Base-by-base conservation (phyloP, 257 asterid genomes). In the Lycium ferocissimum region DNA sequence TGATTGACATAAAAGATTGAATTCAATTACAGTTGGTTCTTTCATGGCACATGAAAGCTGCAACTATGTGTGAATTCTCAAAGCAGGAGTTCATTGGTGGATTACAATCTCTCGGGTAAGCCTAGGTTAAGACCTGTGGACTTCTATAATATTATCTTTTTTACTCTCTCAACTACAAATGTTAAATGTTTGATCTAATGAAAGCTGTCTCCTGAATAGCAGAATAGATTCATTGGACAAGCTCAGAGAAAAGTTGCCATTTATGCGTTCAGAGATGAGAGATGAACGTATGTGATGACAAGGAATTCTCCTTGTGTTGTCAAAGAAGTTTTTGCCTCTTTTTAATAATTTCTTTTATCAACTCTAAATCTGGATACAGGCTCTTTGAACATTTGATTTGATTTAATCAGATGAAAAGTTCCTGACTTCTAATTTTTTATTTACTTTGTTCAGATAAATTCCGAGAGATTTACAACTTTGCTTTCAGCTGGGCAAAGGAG, bases 401-500 rank as follows among this genome's bases (percentile, higher is more conserved):
- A 37, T 51, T 76, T 53, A 76, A 38, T 82, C 65, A 63, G 67
- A 47, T 47, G 67, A 82, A 54, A 63, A 71, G 40, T 69, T 51
- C 40, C 14, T 69, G 57, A 53, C 12, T 53, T 22, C 15, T 33
- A 35, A 9, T 54, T 51, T 59, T 65, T 81, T 38, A 70, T 85
- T 79, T 35, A 37, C 79, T 71, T 71, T 84, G 38, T 89, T 53
- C 97, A 97, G 99, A 95, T 26, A 97, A 94, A 88, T 95, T 95
- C 87, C 91, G 91, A 15, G 99, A 95, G 87, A 95, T 97, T 88
- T 97, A 97, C 90, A 92, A 97, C 89, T 97, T 92, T 85, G 99
- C 99, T 80, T 97, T 97, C 88, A 94, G 98, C 87, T 97, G 99
- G 99, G 99, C 99, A 86, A 97, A 95, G 86, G 99, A 97, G 90